Base-by-base conservation (phyloP, 2,329 filamentous ascomycete genomes). In the Sarocladiaceae sp. region DNA sequence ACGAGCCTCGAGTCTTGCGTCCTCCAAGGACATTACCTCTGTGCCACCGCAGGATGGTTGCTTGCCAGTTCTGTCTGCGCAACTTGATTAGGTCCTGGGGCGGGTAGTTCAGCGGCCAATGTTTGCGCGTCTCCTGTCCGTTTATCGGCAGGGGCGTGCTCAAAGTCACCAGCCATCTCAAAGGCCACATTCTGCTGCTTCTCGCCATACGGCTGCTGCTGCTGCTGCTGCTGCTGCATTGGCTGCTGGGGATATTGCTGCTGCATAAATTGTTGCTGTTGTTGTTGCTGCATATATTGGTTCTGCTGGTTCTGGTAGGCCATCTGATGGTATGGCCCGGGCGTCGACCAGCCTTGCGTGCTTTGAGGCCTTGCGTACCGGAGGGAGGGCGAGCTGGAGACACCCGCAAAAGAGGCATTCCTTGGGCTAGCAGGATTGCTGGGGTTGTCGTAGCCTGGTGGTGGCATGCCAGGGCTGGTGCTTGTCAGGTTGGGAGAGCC, bases 191-290 rank as follows among this genome's bases (percentile, higher is more conserved):
- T 18, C 15, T 11, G 24, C 19, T 27, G 37, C 24, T 41, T 41
- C 6, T 41, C 23, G 11, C 23, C 24, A 13, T 29, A 10, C 10
- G 15, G 37, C n/a, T 7, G 6, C 24, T 41, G 44, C n/a, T 45
- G 51, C 20, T 59, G 46, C 19, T 51, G 60, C 11, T 52, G 47
- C 3, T 53, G 53, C 3, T 52, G 43, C 12, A 51, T 43, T 58
- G 56, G 13, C 52, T 43, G 53, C 0, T 55, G 56, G 3, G 54
- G 23, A 41, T 51, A 50, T 49, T 62, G 52, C 48, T 53, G 47
- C 27, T n/a, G n/a, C n/a, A n/a, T n/a, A n/a, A n/a, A 33, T 11
- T 51, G 47, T 10, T 55, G 49, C 24, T 52, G 49, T 32, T 47
- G 37, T 7, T 53, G 49, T 6, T 56, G 48, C 29, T 53, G 51